Conservation (phyloP, 2,329 filamentous ascomycete genomes). For the Aspergillus clavatus region DNA sequence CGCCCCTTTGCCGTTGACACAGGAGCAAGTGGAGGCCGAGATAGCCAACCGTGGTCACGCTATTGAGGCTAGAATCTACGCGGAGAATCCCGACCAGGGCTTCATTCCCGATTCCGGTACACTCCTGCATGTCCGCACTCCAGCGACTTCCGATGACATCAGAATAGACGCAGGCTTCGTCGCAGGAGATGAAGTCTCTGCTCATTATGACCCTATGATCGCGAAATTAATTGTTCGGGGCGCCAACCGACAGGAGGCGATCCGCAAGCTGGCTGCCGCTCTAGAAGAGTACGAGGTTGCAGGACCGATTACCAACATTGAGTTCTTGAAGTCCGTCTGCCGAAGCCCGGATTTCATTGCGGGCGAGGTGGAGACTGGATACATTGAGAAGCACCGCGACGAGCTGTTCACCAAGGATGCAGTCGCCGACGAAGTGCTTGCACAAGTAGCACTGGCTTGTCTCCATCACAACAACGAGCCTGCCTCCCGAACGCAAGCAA, state of each 20-base stretch:
- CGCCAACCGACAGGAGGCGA: slow-evolving; percentile 69
- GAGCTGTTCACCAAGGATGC: slow-evolving; percentile 66
- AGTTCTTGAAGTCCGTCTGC: slow-evolving; percentile 88
- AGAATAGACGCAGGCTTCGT: slow-evolving; percentile 92
- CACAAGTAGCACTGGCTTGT: slow-evolving; percentile 79
- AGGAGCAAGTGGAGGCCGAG: slow-evolving; percentile 60
- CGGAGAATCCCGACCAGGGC: slow-evolving; percentile 83
- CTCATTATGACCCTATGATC: slow-evolving; percentile 98
- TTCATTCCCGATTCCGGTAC: slow-evolving; percentile 93
- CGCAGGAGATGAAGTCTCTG: slow-evolving; percentile 84
- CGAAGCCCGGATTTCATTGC: slow-evolving; percentile 74
- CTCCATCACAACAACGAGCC: slow-evolving; percentile 47
- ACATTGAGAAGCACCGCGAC: slow-evolving; percentile 81
- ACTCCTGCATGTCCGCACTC: slow-evolving; percentile 76
- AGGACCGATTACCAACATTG: slow-evolving; percentile 89
- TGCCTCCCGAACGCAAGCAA: slow-evolving; percentile 19
- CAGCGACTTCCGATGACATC: slow-evolving; percentile 63
- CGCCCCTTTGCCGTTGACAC: slow-evolving; percentile 60
- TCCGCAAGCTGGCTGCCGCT: slow-evolving; percentile 75
- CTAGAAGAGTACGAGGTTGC: slow-evolving; percentile 88
- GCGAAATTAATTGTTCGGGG: slow-evolving; percentile 93
- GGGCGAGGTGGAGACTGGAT: slow-evolving; percentile 91
- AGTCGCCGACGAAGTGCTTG: slow-evolving; percentile 68
- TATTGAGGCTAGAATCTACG: slow-evolving; percentile 94
- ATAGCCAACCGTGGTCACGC: slow-evolving; percentile 77